Conservation (phyloP, 2,329 filamentous ascomycete species). For the Juglanconis oblonga region DNA sequence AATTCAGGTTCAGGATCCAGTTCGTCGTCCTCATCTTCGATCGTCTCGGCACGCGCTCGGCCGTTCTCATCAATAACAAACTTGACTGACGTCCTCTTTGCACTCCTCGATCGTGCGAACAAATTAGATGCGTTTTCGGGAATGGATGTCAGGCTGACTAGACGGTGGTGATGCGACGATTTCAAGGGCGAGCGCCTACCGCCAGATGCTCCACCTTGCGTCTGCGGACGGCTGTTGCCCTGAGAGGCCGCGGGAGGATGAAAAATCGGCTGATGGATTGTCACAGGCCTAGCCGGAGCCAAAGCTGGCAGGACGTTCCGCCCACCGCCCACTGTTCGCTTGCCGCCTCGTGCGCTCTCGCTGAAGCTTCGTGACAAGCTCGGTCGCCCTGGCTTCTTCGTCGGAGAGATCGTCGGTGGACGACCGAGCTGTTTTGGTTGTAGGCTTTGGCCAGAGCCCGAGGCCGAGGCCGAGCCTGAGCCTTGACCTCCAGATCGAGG, state of each 20-base stretch:
- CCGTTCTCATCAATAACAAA: conserved; percentile 64
- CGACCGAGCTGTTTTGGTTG: conserved; percentile 41
- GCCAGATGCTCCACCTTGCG: conserved; percentile 33
- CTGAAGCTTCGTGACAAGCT: conserved; percentile 54
- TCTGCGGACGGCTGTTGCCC: conserved; percentile 31
- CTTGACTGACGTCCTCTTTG: conserved; percentile 49
- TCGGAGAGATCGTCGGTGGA: conserved; percentile 45
- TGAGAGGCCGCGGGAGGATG: not conserved
- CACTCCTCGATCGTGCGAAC: conserved; percentile 38
- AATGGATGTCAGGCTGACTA: conserved; percentile 55
- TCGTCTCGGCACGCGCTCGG: conserved; percentile 54
- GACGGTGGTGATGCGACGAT: conserved; percentile 38
- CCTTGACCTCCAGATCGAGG: conserved; percentile 45
- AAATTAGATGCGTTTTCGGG: conserved; percentile 44
- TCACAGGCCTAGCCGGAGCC: conserved; percentile 42
- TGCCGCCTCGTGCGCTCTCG: conserved; percentile 43
- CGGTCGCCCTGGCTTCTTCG: conserved; percentile 44
- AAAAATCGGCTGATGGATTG: conserved; percentile 21
- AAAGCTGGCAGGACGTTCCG: conserved; percentile 43
- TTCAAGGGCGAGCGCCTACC: conserved; percentile 55
- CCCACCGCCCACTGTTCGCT: conserved; percentile 33
- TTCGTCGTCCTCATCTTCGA: conserved; percentile 37
- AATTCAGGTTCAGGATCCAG: conserved; percentile 34
- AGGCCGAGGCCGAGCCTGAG: no score
- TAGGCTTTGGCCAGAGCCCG: conserved; percentile 28